Evolutionary conservation across 345 rosid species (phyloP), one percentile per base, ranked within the genome.

Genomic region (Cardamine resedifolia): DNA sequence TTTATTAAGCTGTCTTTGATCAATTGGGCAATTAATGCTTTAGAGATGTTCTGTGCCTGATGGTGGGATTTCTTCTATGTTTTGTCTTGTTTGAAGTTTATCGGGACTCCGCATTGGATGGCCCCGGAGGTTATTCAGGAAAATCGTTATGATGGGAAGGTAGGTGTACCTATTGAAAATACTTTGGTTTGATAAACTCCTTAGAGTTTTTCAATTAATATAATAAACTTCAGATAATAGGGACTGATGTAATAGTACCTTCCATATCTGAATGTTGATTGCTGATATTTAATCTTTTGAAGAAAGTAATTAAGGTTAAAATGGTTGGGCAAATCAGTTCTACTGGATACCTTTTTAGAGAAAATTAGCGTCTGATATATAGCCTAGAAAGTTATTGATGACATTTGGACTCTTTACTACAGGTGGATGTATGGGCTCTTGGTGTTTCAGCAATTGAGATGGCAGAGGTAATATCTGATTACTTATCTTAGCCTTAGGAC

Each of bases 91-190:
- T 75, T 79, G 76, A 83, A 91, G 98, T 91, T 95, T 80, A 95
- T 95, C 61, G 99, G 99, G 66, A 95, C 99, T 73, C 99, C 99
- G 21, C 99, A 95, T 84, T 95, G 99, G 99, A 95, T 95, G 99
- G 96, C 99, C 71, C 98, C 99, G 14, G 99, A 95, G 84, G 99
- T 95, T 78, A 95, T 95, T 80, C 99, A 95, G 80, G 97, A 91
- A 88, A 95, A 90, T 70, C 92, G 97, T 41, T 95, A 95, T 80
- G 99, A 95, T 84, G 99, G 98, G 76, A 95, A 95, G 99, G 98
- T 94, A 81, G 7, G 43, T 64, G 34, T 72, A 64, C 71, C 16
- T 2, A 30, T 38, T 73, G 45, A 34, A 53, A 16, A 24, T 47
- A 60, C 27, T 70, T 52, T 56, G 11, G 7, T 71, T 53, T 73